These are phyloP conservation scores for Globisporangium viniferum DNA, from an alignment of 352 stramenopile genomes.

Conservation along the genomic window DNA sequence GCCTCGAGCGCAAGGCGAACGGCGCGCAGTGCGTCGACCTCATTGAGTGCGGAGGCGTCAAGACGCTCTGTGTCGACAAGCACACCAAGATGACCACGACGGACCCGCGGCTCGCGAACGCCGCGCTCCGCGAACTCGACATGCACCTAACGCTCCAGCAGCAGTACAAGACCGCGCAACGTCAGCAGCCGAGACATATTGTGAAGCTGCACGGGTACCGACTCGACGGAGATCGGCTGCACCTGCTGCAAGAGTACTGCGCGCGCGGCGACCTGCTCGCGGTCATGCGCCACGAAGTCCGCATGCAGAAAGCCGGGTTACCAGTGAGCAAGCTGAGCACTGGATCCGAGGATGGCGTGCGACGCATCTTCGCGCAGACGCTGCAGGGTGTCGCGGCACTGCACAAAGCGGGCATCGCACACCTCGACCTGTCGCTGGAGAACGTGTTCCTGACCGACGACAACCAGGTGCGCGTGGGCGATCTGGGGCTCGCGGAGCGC, in stretches of 20 bases:
- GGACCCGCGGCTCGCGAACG: slow-evolving; percentile 21
- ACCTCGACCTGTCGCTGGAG: slow-evolving; percentile 94
- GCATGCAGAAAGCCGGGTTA: slow-evolving; percentile 39
- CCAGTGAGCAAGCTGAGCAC: slow-evolving; percentile 28
- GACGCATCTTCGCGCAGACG: slow-evolving; percentile 61
- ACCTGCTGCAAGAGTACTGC: slow-evolving; percentile 69
- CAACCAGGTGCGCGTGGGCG: slow-evolving; percentile 79
- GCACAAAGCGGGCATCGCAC: slow-evolving; percentile 81
- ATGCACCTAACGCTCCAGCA: slow-evolving; percentile 48
- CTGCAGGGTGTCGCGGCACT: slow-evolving; percentile 85
- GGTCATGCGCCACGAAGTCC: slow-evolving; percentile 45
- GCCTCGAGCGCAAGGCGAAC: slow-evolving; percentile 33
- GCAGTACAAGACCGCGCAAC: slow-evolving; percentile 2
- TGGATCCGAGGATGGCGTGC: slow-evolving; percentile 32
- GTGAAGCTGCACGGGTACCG: slow-evolving; percentile 44
- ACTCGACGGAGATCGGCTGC: slow-evolving; percentile 52
- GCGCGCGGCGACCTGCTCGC: slow-evolving; percentile 55
- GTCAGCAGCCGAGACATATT: slow-evolving; percentile 28
- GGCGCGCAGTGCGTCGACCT: slow-evolving; percentile 54
- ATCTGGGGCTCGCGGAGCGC: slow-evolving; percentile 86
- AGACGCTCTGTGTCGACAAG: slow-evolving; percentile 53
- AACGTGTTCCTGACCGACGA: slow-evolving; percentile 91
- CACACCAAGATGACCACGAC: slow-evolving; percentile 42
- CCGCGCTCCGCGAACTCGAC: slow-evolving; percentile 66
- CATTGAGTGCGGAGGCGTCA: slow-evolving; percentile 30